Conservation (phyloP, 805 yeast genomes). For the Candida taoyuanica region DNA sequence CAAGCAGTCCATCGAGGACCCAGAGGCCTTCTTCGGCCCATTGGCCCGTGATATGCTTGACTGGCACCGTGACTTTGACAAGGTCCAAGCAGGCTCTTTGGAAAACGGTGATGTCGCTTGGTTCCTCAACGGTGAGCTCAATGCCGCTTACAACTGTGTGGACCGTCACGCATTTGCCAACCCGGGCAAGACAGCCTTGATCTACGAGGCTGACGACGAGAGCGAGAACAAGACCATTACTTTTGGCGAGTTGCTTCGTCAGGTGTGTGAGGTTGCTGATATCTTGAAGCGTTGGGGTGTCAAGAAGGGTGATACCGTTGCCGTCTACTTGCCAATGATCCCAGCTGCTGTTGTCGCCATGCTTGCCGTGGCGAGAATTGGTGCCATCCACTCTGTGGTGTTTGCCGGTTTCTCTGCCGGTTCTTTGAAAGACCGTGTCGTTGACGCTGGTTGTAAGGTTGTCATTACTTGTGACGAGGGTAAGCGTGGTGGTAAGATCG, state of each 20-base stretch:
- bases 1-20: constrained; percentile 73
- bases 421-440: constrained; percentile 83
- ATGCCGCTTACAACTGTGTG: constrained; percentile 77
- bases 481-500: constrained; percentile 76
- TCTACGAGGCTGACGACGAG: constrained; percentile 76
- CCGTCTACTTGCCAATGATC: constrained; percentile 83
- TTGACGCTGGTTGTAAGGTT: constrained; percentile 70
- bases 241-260: constrained; percentile 64
- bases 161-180: constrained; percentile 72
- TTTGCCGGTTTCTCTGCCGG: constrained; percentile 91
- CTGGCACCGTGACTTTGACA: constrained; percentile 78
- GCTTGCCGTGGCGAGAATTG: constrained; percentile 74
- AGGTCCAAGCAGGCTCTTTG: constrained; percentile 54
- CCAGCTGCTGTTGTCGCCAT: constrained; percentile 73
- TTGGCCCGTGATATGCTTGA: constrained; percentile 66
- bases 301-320: constrained; percentile 79
- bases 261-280: constrained; percentile 69
- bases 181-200: constrained; percentile 70
- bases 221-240: constrained; percentile 51
- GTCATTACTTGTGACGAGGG: constrained; percentile 81
- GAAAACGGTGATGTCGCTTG: constrained; percentile 56
- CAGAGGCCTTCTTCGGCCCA: constrained; percentile 77
- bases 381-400: constrained; percentile 81
- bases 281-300: constrained; percentile 63
- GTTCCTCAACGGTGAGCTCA: constrained; percentile 76